Percentiles rank a stretch among this genome's conserved stretches.
Evolutionary conservation across 257 asterid genomes (phyloP).

Genomic region (Solanum lycopersicoides): DNA sequence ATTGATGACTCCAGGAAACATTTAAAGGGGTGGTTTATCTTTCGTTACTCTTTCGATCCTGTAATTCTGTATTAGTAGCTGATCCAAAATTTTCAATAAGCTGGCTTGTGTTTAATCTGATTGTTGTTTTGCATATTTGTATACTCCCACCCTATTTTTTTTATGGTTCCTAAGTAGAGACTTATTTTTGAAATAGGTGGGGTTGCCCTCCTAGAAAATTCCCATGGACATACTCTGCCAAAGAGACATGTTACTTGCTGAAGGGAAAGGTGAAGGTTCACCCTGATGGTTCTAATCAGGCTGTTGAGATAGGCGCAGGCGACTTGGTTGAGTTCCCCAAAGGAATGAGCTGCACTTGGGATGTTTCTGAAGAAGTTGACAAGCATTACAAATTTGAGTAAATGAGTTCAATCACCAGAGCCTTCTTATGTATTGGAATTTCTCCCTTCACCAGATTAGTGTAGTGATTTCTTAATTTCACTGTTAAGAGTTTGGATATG

Average conservation of each 20-base stretch:
- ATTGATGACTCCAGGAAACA: background rate
- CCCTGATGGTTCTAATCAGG: slow-evolving; percentile 24
- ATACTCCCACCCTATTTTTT: background rate
- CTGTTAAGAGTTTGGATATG: background rate
- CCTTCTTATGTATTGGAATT: background rate
- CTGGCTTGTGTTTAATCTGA: background rate
- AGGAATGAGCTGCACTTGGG: slow-evolving; percentile 50
- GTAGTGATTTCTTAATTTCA: background rate
- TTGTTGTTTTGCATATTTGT: background rate
- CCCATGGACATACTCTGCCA: slow-evolving; percentile 41
- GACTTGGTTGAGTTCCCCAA: slow-evolving; percentile 35
- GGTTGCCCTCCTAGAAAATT: slow-evolving; percentile 39
- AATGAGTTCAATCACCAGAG: background rate
- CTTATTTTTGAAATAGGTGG: slow-evolving; percentile 19
- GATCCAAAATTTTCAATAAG: background rate
- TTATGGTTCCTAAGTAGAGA: background rate
- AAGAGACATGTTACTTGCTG: slow-evolving; percentile 30
- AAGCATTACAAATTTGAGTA: slow-evolving; percentile 35
- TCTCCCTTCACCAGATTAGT: background rate
- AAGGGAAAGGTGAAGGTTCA: slow-evolving; percentile 38
- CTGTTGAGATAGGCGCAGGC: slow-evolving; percentile 33
- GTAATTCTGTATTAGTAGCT: background rate
- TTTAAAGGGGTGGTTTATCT: background rate
- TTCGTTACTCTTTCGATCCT: background rate
- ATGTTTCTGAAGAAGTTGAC: slow-evolving; percentile 34